Evolutionary conservation across 1,139 yeast genomes (phyloP).

Genomic region (Pichia sp.): DNA sequence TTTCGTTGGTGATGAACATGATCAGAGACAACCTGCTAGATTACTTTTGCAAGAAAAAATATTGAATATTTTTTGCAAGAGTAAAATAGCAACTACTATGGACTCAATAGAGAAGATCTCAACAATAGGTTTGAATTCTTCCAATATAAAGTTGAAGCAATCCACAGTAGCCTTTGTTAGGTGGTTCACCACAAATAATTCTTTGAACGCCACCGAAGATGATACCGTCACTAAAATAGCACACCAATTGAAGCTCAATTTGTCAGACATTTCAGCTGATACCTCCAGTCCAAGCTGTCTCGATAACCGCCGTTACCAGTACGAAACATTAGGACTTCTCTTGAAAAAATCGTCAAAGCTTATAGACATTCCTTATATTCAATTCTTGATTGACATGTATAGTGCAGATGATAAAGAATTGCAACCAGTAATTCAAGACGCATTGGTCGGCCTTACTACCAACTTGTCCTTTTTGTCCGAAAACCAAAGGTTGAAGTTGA

Average conservation of each 20-base stretch:
- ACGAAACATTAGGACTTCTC: constrained; percentile 72
- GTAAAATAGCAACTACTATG: constrained; percentile 45
- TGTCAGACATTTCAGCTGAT: constrained; percentile 38
- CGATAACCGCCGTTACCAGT: constrained; percentile 57
- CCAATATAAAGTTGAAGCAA: constrained; percentile 42
- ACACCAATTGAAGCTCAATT: constrained; percentile 45
- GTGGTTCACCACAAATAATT: constrained; percentile 25
- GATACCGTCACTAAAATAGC: constrained; percentile 44
- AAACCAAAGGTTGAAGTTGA: constrained; percentile 41
- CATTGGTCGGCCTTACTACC: constrained; percentile 56
- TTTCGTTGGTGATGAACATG: constrained; percentile 40
- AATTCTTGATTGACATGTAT: constrained; percentile 70
- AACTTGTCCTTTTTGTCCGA: constrained; percentile 42
- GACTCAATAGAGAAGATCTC: constrained; percentile 40
- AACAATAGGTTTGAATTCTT: constrained; percentile 55
- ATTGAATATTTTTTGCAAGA: constrained; percentile 47
- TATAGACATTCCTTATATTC: constrained; percentile 49
- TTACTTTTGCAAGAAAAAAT: constrained; percentile 56
- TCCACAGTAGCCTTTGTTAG: constrained; percentile 55
- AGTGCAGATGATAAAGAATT: constrained; percentile 60
- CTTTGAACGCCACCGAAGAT: constrained; percentile 25
- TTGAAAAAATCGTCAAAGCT: constrained; percentile 48
- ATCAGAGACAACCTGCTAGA: constrained; percentile 48
- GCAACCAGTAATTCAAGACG: constrained; percentile 67
- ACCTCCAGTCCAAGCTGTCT: constrained; percentile 30